phyloP scores from a whole-genome alignment of 2,329 filamentous ascomycete genomes.

The Coniella vitis region DNA sequence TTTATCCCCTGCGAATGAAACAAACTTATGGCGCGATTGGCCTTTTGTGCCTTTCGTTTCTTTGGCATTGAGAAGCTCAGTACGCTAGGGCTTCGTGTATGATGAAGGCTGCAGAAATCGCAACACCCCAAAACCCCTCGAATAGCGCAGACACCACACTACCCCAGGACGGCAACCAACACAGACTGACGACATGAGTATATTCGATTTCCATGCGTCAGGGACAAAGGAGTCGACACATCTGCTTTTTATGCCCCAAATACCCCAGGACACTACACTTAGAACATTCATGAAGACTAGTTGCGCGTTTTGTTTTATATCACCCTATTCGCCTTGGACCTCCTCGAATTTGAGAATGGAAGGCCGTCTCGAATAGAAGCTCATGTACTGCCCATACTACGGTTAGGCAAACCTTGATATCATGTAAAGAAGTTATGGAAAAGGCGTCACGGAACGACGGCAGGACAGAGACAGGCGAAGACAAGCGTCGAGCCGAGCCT shows the following conservation, averaged over 20 bases:
- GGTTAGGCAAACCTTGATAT: slow-evolving; percentile 15
- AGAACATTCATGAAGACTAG: slow-evolving; percentile 18
- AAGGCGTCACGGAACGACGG: slow-evolving; percentile 13
- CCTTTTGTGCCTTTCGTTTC: neutral
- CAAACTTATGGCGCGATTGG: slow-evolving; percentile 11
- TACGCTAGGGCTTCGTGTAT: neutral
- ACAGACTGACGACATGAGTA: slow-evolving; percentile 24
- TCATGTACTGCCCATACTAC: slow-evolving; percentile 17
- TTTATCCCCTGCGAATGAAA: slow-evolving; percentile 6
- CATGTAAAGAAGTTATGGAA: slow-evolving; percentile 17
- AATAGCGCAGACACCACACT: slow-evolving; percentile 14
- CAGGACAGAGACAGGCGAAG: slow-evolving; percentile 8
- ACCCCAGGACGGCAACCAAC: slow-evolving; percentile 20
- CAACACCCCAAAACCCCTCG: slow-evolving; percentile 2
- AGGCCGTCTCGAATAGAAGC: slow-evolving; percentile 12
- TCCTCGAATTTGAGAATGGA: slow-evolving; percentile 9
- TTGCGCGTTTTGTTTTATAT: slow-evolving; percentile 16
- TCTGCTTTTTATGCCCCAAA: slow-evolving; percentile 19
- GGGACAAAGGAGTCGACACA: slow-evolving; percentile 25
- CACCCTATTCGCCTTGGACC: slow-evolving; percentile 9
- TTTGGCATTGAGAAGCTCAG: neutral
- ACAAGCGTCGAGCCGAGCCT: slow-evolving; percentile 17
- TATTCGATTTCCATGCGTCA: slow-evolving; percentile 24
- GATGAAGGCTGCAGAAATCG: slow-evolving; percentile 13
- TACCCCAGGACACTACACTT: slow-evolving; percentile 19